Percentiles rank a stretch among this genome's conserved stretches.
Conservation (phyloP, 2,329 filamentous ascomycete species). For the Alternaria sp. region DNA sequence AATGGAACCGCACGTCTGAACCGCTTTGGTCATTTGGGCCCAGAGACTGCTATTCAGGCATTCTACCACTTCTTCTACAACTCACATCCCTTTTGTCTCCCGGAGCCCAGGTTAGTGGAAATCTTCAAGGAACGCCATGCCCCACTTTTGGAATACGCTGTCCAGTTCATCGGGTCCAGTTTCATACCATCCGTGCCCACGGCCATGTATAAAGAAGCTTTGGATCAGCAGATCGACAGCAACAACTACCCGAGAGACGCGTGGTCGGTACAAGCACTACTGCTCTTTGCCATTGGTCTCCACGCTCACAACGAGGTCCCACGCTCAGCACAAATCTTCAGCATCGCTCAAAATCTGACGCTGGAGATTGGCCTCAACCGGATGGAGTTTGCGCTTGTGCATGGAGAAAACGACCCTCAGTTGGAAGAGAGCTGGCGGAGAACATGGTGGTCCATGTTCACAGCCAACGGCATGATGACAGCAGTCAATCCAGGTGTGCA, state of each 20-base stretch:
- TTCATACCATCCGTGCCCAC: slow-evolving; percentile 58
- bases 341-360: slow-evolving; percentile 73
- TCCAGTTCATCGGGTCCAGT: slow-evolving; percentile 65
- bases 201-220: slow-evolving; percentile 54
- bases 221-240: slow-evolving; percentile 43
- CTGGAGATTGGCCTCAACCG: slow-evolving; percentile 80
- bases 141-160: slow-evolving; percentile 60
- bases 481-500: slow-evolving; percentile 77
- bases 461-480: slow-evolving; percentile 85
- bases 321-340: slow-evolving; percentile 72
- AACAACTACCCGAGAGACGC: slow-evolving; percentile 46
- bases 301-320: slow-evolving; percentile 78
- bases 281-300: slow-evolving; percentile 78
- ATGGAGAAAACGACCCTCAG: slow-evolving; percentile 71
- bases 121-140: slow-evolving; percentile 52
- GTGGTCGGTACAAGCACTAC: slow-evolving; percentile 77
- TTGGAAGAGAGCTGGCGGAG: slow-evolving; percentile 84
- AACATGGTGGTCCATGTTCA: slow-evolving; percentile 89
- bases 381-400: slow-evolving; percentile 68
- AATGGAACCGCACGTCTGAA: slow-evolving; percentile 43
- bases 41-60: slow-evolving; percentile 41
- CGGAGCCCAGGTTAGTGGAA: slow-evolving; percentile 52
- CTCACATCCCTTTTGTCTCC: slow-evolving; percentile 65
- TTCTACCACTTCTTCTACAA: slow-evolving; percentile 62
- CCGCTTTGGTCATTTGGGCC: slow-evolving; percentile 38